Base-by-base conservation (phyloP, 306 rosid genomes). In the Myrica gale region DNA sequence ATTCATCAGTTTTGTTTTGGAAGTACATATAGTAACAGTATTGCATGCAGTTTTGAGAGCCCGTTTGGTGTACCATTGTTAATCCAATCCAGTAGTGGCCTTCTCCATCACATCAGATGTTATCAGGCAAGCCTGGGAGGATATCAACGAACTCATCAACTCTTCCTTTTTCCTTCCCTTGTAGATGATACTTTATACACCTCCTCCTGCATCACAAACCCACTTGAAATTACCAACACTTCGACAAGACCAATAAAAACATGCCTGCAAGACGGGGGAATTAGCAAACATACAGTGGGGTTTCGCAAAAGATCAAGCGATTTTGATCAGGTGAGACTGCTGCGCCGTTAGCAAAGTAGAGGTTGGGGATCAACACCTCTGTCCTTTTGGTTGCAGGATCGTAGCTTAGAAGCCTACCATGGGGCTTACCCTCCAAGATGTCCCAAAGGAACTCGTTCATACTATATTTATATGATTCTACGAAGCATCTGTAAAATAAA, bases 401-500 rank as follows among this genome's bases (percentile, higher is more conserved):
- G 46, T 88, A 88, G 76, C 89, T 87, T 84, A 90, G n/a, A 41
- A 92, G 71, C 61, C 97, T 86, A 0, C 93, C 96, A 44, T 85
- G 51, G 46, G 96, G 93, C 69, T 76, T 73, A 0, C 91, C 90
- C 72, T 90, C 97, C 0, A 75, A 6, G 3, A 87, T 0, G 65
- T 92, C 96, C 39, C 16, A 53, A 1, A 7, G 2, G 63, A 23
- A 43, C 0, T 87, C 73, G 1, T 55, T 13, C 0, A 87, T 19
- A 4, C 52, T 21, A 78, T 90, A 85, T 73, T 85, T 88, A 42
- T 77, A 88, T 0, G n/a, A n/a, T n/a, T n/a, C n/a, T n/a, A n/a
- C n/a, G 96, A 79, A 42, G 92, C 93, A n/a, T 92, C 93, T 5
- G 90, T 85, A 71, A 88, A 85, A 76, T 90, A 92, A 78, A 90